A percentile compares a stretch with the other conserved stretches of the same genome.
Evolutionary conservation across 257 asterid genomes (phyloP).

Genomic region (Solanum paucissectum): DNA sequence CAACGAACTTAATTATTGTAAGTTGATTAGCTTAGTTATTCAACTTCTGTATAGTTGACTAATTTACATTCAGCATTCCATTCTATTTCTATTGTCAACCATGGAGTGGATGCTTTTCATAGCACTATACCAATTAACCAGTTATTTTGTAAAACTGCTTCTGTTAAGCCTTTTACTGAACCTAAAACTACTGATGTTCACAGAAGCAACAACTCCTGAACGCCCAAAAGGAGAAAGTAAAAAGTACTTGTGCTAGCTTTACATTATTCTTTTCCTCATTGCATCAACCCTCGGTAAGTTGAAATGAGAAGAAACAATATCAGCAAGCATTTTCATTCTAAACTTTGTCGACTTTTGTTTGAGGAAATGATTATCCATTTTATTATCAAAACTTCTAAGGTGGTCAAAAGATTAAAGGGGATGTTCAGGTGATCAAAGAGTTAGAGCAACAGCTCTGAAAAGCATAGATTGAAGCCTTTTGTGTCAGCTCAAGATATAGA

Average conservation of each 20-base stretch:
- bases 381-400: neutral
- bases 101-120: neutral
- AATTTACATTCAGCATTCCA: neutral
- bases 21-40: neutral
- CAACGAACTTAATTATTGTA: neutral
- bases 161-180: neutral
- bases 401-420: neutral
- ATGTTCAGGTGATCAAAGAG: neutral
- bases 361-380: neutral
- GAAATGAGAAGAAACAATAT: neutral
- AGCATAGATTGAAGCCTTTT: neutral
- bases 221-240: neutral
- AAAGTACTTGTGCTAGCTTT: neutral
- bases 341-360: neutral
- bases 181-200: neutral
- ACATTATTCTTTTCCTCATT: neutral
- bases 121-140: neutral
- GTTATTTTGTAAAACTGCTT: neutral
- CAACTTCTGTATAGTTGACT: neutral
- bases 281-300: neutral
- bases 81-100: neutral
- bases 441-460: neutral
- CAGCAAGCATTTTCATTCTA: neutral
- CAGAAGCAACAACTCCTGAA: neutral
- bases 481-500: neutral